Percentiles rank a stretch among this genome's conserved stretches.
phyloP scores from a whole-genome alignment of 805 yeast genomes.

The Schizosaccharomyces osmophilus region DNA sequence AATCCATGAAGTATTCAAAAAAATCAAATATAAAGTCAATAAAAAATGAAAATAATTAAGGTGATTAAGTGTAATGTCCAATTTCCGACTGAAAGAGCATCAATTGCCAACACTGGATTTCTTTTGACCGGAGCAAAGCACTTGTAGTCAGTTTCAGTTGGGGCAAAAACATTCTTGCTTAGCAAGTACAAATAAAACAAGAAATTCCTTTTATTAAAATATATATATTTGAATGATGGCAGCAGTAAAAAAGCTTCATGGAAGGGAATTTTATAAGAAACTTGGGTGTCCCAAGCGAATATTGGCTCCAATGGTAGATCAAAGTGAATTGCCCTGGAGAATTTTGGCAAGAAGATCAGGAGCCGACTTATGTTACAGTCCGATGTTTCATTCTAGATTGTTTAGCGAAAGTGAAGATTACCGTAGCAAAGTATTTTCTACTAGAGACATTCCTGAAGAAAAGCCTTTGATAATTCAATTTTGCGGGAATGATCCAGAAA shows the following conservation, averaged over 20 bases:
- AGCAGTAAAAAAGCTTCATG: constrained; percentile 18
- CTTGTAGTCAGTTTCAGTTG: too few relatives aligned
- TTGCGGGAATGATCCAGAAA: constrained; percentile 87
- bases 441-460: constrained; percentile 22
- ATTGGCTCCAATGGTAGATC: constrained; percentile 98
- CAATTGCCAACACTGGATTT: too few relatives aligned
- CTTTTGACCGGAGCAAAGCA: too few relatives aligned
- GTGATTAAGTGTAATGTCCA: too few relatives aligned
- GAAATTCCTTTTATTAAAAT: not conserved
- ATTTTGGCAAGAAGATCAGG: constrained; percentile 67
- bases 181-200: too few relatives aligned
- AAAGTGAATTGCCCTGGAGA: constrained; percentile 88
- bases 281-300: constrained; percentile 59
- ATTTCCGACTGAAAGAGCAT: too few relatives aligned
- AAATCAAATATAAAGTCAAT: too few relatives aligned
- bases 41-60: too few relatives aligned
- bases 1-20: too few relatives aligned
- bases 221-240: not conserved
- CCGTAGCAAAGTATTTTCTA: constrained; percentile 32
- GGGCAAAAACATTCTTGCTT: too few relatives aligned
- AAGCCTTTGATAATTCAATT: constrained; percentile 84
- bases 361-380: constrained; percentile 82
- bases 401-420: constrained; percentile 72
- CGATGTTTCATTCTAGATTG: constrained; percentile 83
- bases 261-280: constrained; percentile 43